A percentile compares a stretch with the other conserved stretches of the same genome.
Evolutionary conservation across 2,329 filamentous ascomycete species (phyloP).

Genomic region (Apiospora sp.): DNA sequence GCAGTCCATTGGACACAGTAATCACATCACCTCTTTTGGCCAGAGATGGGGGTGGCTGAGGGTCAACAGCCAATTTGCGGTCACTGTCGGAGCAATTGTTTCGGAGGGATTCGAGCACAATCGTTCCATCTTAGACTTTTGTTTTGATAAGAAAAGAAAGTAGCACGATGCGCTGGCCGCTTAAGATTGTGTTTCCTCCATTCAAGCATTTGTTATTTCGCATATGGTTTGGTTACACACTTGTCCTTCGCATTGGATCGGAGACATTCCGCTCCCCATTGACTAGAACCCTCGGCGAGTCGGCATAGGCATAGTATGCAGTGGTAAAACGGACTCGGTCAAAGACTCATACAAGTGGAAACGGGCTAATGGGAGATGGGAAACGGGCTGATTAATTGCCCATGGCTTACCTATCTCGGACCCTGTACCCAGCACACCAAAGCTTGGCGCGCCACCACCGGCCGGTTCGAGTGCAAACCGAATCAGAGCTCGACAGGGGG

Average conservation of each 20-base stretch:
- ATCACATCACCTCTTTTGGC: constrained; percentile 8
- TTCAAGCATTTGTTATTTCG: background rate
- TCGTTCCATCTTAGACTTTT: background rate
- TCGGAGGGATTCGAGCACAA: background rate
- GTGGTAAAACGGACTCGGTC: background rate
- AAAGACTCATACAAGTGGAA: constrained; percentile 20
- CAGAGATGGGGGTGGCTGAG: constrained; percentile 2
- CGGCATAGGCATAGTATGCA: background rate
- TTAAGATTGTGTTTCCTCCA: background rate
- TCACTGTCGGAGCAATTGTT: background rate
- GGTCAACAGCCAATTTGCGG: background rate
- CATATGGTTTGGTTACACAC: background rate
- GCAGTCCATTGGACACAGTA: constrained; percentile 19
- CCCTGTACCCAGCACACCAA: constrained; percentile 9
- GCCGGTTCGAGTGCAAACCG: background rate
- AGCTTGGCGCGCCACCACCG: constrained; percentile 17
- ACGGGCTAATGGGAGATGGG: constrained; percentile 16
- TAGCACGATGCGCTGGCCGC: background rate
- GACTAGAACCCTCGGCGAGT: background rate
- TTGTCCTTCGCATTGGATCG: background rate
- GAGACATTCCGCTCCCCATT: constrained; percentile 5
- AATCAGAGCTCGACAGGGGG: background rate
- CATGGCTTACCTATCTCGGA: background rate
- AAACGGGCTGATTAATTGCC: constrained; percentile 18
- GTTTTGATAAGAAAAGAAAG: background rate